These are phyloP conservation scores for Solanum piurae DNA, from an alignment of 257 asterid genomes.

Conservation along the genomic window DNA sequence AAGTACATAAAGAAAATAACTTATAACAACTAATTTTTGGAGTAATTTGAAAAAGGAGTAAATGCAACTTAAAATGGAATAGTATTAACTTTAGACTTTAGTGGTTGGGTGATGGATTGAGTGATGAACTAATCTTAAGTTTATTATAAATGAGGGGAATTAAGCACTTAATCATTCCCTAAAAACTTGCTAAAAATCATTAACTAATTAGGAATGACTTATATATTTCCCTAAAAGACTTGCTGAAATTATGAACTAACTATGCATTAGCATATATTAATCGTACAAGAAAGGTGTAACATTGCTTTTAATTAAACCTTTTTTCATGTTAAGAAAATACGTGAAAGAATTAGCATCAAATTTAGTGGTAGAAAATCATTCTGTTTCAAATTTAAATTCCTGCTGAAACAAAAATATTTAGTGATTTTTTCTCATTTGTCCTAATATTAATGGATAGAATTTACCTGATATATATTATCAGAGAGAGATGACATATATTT, in stretches of 20 bases:
- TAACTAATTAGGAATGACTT: neutral
- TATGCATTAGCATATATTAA: neutral
- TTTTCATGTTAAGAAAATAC: neutral
- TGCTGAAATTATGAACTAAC: neutral
- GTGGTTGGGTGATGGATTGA: neutral
- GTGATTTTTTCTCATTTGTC: neutral
- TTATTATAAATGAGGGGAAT: neutral
- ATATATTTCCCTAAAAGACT: neutral
- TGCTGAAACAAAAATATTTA: no score
- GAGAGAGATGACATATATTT: neutral
- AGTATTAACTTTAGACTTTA: neutral
- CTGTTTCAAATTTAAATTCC: neutral
- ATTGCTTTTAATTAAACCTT: neutral
- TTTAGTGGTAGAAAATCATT: neutral
- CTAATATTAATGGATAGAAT: no score
- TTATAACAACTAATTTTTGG: neutral
- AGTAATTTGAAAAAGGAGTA: neutral
- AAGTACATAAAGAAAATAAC: neutral
- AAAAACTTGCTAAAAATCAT: neutral
- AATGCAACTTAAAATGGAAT: neutral
- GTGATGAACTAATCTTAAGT: neutral
- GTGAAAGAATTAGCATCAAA: neutral
- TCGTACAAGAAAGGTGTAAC: neutral
- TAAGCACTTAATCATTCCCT: neutral
- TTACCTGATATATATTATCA: no score